Evolutionary conservation across 2,329 filamentous ascomycete genomes (phyloP).

Genomic region (Pseudogymnoascus sp.): DNA sequence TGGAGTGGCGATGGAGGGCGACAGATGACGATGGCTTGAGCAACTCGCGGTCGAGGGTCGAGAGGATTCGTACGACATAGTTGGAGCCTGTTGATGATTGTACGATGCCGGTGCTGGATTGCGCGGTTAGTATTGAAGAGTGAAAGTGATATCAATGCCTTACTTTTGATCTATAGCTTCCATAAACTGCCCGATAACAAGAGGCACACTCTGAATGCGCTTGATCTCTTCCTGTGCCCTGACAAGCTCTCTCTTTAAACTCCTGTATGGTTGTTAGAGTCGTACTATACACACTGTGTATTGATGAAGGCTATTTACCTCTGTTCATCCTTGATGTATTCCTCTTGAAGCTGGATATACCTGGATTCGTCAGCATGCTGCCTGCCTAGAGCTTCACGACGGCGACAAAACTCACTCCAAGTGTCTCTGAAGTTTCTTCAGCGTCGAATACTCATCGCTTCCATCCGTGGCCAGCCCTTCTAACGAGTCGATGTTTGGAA

Average conservation of each 20-base stretch:
- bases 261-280: constrained; percentile 43
- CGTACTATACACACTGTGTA: not conserved
- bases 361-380: constrained; percentile 35
- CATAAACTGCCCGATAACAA: constrained; percentile 99
- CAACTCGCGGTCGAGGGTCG: constrained; percentile 94
- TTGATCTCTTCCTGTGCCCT: constrained; percentile 99
- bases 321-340: constrained; percentile 99
- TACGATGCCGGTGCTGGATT: constrained; percentile 80
- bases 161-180: constrained; percentile 99
- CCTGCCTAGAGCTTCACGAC: not conserved
- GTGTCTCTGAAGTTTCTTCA: constrained; percentile 95
- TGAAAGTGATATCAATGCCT: constrained; percentile 23
- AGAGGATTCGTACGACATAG: constrained; percentile 97
- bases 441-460: constrained; percentile 84
- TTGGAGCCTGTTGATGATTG: constrained; percentile 98
- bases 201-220: constrained; percentile 93
- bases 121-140: constrained; percentile 15
- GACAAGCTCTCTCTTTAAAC: constrained; percentile 92
- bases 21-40: constrained; percentile 97
- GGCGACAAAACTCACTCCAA: constrained; percentile 58
- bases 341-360: constrained; percentile 95
- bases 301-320: constrained; percentile 41
- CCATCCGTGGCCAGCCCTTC: constrained; percentile 75
- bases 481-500: constrained; percentile 82
- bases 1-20: constrained; percentile 94